Evolutionary conservation across 306 rosid genomes (phyloP), one percentile per base, ranked within the genome.

Genomic region (Lathyrus sativus): DNA sequence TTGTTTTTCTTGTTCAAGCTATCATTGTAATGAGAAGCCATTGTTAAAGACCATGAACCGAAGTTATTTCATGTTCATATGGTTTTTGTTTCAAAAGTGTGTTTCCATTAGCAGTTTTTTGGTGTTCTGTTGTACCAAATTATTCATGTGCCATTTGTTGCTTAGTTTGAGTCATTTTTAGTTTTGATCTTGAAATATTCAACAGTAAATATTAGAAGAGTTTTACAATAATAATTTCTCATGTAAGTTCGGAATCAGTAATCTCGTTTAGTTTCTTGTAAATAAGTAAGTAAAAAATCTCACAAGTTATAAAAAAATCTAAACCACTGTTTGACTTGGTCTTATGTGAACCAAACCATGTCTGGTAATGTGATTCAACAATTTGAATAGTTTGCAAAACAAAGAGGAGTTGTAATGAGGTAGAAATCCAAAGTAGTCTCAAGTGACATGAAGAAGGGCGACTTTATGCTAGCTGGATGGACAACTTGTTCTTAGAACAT

Each of bases 1-100:
- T 62, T 41, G 13, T 17, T 58, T 15, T 54, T 37, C 45, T 9
- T 15, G 24, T 72, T 59, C 26, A 26, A 26, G 49, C 29, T 70
- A 72, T n/a, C n/a, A 72, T 67, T 67, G 37, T 45, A 45, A 39
- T 69, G 35, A 33, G n/a, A 46, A 73, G 54, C 62, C 58, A 65
- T 76, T 45, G 50, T 62, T 69, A 42, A 35, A 73, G 59, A 64
- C 51, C 64, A 43, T 41, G 49, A 62, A 39, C 64, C 38, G 39
- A 72, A 17, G 57, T 45, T 26, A 70, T 76, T 69, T 45, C 31
- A 11, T 12, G 3, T 38, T 39, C 60, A 51, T 51, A 41, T n/a
- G 44, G 50, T 29, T 22, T 33, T 33, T 55, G n/a, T 77, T 49
- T 71, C 42, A 31, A 29, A 62, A 53, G 3, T 49, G 51, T 65